Conservation (phyloP, 352 stramenopile genomes). For the Phytophthora colocasiae region DNA sequence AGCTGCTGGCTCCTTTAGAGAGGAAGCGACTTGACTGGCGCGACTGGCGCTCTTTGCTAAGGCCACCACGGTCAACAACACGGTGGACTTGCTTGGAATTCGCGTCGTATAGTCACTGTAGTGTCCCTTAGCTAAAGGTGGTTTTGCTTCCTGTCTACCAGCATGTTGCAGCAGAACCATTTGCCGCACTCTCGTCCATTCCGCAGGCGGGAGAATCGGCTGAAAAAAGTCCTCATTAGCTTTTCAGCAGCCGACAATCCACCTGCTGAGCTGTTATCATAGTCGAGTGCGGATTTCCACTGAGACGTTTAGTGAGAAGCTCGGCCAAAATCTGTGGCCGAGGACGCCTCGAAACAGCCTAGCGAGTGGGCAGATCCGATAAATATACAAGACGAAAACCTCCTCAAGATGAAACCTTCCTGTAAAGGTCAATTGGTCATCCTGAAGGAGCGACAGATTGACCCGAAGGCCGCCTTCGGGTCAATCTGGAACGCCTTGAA, state of each 20-base stretch:
- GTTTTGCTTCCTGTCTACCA: slow-evolving; percentile 9
- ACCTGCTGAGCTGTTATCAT: slow-evolving; percentile 11
- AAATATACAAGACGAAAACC: slow-evolving; percentile 10
- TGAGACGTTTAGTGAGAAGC: slow-evolving; percentile 24
- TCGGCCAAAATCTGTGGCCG: slow-evolving; percentile 9
- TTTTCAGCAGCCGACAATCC: slow-evolving; percentile 35
- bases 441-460: background rate
- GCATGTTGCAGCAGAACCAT: slow-evolving; percentile 16
- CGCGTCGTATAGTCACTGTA: background rate
- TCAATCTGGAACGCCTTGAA: no score
- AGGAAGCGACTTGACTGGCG: slow-evolving; percentile 23
- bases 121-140: slow-evolving; percentile 9
- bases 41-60: slow-evolving; percentile 1
- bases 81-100: background rate
- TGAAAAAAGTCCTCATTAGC: slow-evolving; percentile 22
- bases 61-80: no score
- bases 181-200: slow-evolving; percentile 18
- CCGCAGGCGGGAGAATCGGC: slow-evolving; percentile 27
- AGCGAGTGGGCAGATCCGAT: slow-evolving; percentile 9
- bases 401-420: background rate
- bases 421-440: slow-evolving; percentile 1
- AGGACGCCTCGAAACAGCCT: slow-evolving; percentile 17
- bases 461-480: no score
- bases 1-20: slow-evolving; percentile 13
- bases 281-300: slow-evolving; percentile 10